Conservation (phyloP, 2,329 filamentous ascomycete genomes). For the Nemania sp. region DNA sequence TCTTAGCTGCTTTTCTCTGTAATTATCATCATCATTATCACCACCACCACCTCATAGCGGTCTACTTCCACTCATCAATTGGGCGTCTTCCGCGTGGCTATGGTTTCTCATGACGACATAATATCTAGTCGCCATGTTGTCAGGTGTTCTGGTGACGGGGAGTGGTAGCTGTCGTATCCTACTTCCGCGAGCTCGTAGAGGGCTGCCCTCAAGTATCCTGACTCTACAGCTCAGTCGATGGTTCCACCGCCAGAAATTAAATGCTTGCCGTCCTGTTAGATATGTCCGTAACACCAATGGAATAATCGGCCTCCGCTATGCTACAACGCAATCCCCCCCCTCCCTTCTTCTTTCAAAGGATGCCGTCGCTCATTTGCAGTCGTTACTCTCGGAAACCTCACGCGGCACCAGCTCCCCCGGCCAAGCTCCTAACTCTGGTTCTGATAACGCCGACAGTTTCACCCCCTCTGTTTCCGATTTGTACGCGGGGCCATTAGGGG, state of each 20-base stretch:
- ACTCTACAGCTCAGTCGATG: conserved; percentile 43
- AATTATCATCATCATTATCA: neutral
- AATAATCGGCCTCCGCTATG: conserved; percentile 17
- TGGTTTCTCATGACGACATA: neutral
- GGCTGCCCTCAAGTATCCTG: conserved; percentile 47
- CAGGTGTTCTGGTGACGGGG: conserved; percentile 39
- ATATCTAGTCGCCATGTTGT: conserved; percentile 39
- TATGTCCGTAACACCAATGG: neutral
- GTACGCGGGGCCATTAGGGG: conserved; percentile 31
- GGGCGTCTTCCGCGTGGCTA: neutral
- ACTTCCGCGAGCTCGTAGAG: conserved; percentile 42
- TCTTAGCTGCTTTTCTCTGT: neutral
- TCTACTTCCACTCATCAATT: neutral
- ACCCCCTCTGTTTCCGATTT: neutral
- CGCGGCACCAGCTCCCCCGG: neutral
- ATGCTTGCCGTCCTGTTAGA: neutral
- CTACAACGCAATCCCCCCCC: conserved; percentile 23
- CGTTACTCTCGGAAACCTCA: conserved; percentile 20
- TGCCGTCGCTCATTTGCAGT: conserved; percentile 33
- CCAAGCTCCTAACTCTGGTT: neutral
- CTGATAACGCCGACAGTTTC: neutral
- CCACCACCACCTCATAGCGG: neutral
- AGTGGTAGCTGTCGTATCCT: conserved; percentile 44
- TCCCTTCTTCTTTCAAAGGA: conserved; percentile 28
- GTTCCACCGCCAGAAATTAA: conserved; percentile 22